Percentiles rank a stretch among this genome's conserved stretches.
phyloP scores from a whole-genome alignment of 768 basidiomycete species.

The Mycena epipterygia region DNA sequence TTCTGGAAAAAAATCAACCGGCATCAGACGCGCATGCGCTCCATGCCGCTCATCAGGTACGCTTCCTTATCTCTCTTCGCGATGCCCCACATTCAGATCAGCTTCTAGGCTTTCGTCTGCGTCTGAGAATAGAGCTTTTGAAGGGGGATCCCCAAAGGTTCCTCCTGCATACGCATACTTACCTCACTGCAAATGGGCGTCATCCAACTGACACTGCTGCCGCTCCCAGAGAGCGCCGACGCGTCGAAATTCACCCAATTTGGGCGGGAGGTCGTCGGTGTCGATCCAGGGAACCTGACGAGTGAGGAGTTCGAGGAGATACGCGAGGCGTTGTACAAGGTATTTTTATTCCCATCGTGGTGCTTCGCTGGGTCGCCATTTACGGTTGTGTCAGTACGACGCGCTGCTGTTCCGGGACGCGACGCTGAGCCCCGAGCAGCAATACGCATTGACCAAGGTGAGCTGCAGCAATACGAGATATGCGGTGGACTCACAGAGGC shows the following conservation, averaged over 20 bases:
- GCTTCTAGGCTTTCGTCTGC: no score
- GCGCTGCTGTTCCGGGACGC: slow-evolving; percentile 82
- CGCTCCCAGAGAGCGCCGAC: slow-evolving; percentile 82
- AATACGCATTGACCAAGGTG: slow-evolving; percentile 89
- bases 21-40: no score
- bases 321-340: slow-evolving; percentile 82
- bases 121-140: no score
- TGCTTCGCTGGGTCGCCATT: slow-evolving; percentile 10
- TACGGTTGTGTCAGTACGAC: slow-evolving; percentile 64
- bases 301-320: slow-evolving; percentile 77
- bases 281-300: slow-evolving; percentile 74
- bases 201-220: slow-evolving; percentile 76
- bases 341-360: slow-evolving; percentile 43
- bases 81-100: no score
- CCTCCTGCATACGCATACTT: no score
- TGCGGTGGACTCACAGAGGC: slow-evolving; percentile 20
- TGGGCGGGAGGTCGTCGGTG: slow-evolving; percentile 82
- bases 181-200: slow-evolving; percentile 62
- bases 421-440: slow-evolving; percentile 81
- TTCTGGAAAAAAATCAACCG: no score
- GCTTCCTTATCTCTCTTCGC: no score
- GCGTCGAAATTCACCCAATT: slow-evolving; percentile 75
- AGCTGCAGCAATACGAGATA: slow-evolving; percentile 28
- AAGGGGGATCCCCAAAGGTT: no score
- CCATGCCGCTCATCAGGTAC: no score